These are phyloP conservation scores for Laguncularia racemosa DNA, from an alignment of 345 rosid species.

Conservation along the genomic window DNA sequence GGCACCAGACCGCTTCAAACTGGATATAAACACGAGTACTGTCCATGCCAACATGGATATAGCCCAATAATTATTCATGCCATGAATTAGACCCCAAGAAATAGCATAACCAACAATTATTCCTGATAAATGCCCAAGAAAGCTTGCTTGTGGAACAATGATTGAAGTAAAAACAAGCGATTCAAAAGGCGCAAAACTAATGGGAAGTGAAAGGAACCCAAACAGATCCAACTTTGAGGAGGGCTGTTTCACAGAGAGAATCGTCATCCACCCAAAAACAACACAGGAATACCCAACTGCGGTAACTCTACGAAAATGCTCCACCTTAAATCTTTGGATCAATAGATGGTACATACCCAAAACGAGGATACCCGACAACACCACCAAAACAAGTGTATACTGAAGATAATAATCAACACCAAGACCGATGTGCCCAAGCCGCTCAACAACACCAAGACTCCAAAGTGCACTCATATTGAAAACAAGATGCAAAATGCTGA, in stretches of 20 bases:
- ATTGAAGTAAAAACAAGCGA: constrained; percentile 90
- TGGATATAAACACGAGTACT: constrained; percentile 53
- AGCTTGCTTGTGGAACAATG: constrained; percentile 97
- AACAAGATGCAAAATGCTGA: constrained; percentile 85
- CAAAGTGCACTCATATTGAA: constrained; percentile 98
- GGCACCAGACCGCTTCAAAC: constrained; percentile 87
- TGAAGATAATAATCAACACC: constrained; percentile 83
- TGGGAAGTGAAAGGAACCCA: constrained; percentile 88
- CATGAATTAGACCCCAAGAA: constrained; percentile 91
- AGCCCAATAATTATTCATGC: constrained; percentile 97
- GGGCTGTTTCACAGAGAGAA: constrained; percentile 90
- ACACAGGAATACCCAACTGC: constrained; percentile 99
- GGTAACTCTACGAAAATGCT: constrained; percentile 81
- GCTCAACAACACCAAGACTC: constrained; percentile 94
- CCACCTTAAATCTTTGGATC: constrained; percentile 68
- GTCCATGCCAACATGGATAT: constrained; percentile 84
- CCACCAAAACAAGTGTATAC: constrained; percentile 70
- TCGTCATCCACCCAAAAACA: constrained; percentile 99
- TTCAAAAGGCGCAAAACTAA: constrained; percentile 94
- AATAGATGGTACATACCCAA: constrained; percentile 74
- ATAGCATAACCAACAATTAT: constrained; percentile 87
- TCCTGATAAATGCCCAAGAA: constrained; percentile 90
- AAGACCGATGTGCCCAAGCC: constrained; percentile 59
- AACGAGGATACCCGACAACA: constrained; percentile 69
- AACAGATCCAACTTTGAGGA: constrained; percentile 88